Evolutionary conservation across 345 rosid genomes (phyloP).

Genomic region (Excoecaria cochinchinensis): DNA sequence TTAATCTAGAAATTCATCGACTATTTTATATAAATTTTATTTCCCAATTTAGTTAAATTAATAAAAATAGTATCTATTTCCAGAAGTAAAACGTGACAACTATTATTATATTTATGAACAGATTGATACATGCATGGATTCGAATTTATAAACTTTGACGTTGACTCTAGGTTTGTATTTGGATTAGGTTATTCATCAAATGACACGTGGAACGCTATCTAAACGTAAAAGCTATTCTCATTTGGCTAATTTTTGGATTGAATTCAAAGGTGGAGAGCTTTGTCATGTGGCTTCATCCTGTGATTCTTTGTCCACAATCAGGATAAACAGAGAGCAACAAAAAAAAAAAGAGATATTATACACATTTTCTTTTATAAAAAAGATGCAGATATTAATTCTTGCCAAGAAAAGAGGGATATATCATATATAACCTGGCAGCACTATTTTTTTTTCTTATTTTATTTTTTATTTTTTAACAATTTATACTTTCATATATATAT

Average conservation of each 20-base stretch:
- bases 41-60: background rate
- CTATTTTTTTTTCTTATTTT: too few relatives aligned
- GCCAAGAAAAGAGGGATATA: too few relatives aligned
- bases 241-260: slow-evolving; percentile 20
- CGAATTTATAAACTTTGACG: background rate
- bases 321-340: slow-evolving; percentile 21
- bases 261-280: slow-evolving; percentile 24
- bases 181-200: slow-evolving; percentile 15
- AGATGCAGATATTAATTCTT: background rate
- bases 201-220: slow-evolving; percentile 27
- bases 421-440: too few relatives aligned
- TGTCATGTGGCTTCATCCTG: slow-evolving; percentile 1
- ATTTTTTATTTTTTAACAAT: too few relatives aligned
- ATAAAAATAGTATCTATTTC: background rate
- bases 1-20: background rate
- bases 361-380: background rate
- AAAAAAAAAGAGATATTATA: too few relatives aligned
- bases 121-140: background rate
- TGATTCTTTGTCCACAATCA: slow-evolving; percentile 15
- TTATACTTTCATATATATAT: too few relatives aligned
- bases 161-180: background rate
- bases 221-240: too few relatives aligned
- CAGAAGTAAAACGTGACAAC: background rate
- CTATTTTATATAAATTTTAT: background rate
- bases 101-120: background rate